Percentiles rank a stretch among this genome's conserved stretches.
These are phyloP conservation scores for Auriscalpium orientale DNA, from an alignment of 768 basidiomycete genomes.

Conservation along the genomic window DNA sequence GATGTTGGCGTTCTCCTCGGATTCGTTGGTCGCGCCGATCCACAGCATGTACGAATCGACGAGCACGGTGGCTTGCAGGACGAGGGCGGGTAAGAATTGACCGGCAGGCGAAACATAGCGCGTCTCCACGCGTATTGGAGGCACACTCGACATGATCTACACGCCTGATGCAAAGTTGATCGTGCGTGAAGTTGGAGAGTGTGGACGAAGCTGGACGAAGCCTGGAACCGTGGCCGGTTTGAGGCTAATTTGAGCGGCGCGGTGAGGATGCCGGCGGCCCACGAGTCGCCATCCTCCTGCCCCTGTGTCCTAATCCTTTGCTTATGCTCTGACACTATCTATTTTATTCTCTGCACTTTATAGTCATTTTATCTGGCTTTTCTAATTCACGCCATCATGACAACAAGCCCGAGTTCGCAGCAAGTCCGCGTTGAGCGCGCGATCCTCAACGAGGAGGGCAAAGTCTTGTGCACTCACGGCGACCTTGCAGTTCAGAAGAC, in stretches of 20 bases:
- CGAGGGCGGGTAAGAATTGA: slow-evolving; percentile 47
- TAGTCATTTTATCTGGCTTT: too few relatives aligned
- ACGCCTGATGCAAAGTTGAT: not conserved
- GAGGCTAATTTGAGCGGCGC: too few relatives aligned
- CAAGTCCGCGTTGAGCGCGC: slow-evolving; percentile 19
- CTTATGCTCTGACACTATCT: too few relatives aligned
- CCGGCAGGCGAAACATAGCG: slow-evolving; percentile 44
- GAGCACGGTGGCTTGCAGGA: slow-evolving; percentile 57
- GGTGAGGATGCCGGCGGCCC: too few relatives aligned
- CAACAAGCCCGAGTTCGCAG: not conserved
- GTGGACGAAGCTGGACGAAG: too few relatives aligned
- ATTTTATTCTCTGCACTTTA: too few relatives aligned
- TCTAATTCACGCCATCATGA: too few relatives aligned
- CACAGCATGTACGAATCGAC: slow-evolving; percentile 78
- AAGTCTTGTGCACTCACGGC: slow-evolving; percentile 22
- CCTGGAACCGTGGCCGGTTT: too few relatives aligned
- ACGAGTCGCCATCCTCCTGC: too few relatives aligned
- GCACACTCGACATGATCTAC: not conserved
- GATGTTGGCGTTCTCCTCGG: slow-evolving; percentile 22
- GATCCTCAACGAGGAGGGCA: slow-evolving; percentile 29
- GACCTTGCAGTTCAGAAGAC: slow-evolving; percentile 9
- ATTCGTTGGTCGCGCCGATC: slow-evolving; percentile 54
- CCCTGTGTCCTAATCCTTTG: too few relatives aligned
- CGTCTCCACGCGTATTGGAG: slow-evolving; percentile 36
- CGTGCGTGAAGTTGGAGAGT: not conserved